Base-by-base conservation (phyloP, 163 green algal genomes). In the Scenedesmus sp. region DNA sequence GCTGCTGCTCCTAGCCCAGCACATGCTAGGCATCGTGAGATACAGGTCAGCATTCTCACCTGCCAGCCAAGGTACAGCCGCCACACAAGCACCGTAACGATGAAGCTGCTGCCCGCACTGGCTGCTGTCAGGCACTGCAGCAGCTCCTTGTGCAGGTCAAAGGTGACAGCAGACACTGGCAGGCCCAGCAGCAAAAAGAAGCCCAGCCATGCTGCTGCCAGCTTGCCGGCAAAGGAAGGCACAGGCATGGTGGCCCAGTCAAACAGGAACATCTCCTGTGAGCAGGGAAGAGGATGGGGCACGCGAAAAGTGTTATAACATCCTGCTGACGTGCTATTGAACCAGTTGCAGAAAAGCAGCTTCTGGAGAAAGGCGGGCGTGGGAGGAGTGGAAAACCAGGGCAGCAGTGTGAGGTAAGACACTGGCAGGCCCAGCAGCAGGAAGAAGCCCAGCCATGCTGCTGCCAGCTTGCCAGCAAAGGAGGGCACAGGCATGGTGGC, bases 191-290 rank as follows among this genome's bases (percentile, higher is more conserved):
- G 26, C 26, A 90, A 23, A 54, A 90, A 92, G 83, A 94, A 94
- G 52, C 70, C 92, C 26, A 82, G 60, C 87, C 87, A 94, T 4
- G 84, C 76, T 86, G 88, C 76, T 1, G 26, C n/a, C 23, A 94
- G 82, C 87, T 92, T 93, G 20, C 57, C 59, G 1, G 88, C 70
- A 82, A 94, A 94, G 16, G 81, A 56, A 20, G 79, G 70, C 60
- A 93, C 83, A 15, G 92, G 92, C 66, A 94, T 86, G 12, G 92
- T 94, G 23, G 92, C 89, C 92, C 92, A 94, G 73, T 94, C 88
- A 64, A 94, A 94, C 52, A 94, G 90, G 26, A 93, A 92, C 76
- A 93, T 94, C 16, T 93, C 88, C 91, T 93, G 70, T 20, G 55
- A 46, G 34, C 34, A 46, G 34, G 34, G 0, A 46, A 46, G 34